Conservation (phyloP, 2,329 filamentous ascomycete genomes). For the Hypoxylon sp. region DNA sequence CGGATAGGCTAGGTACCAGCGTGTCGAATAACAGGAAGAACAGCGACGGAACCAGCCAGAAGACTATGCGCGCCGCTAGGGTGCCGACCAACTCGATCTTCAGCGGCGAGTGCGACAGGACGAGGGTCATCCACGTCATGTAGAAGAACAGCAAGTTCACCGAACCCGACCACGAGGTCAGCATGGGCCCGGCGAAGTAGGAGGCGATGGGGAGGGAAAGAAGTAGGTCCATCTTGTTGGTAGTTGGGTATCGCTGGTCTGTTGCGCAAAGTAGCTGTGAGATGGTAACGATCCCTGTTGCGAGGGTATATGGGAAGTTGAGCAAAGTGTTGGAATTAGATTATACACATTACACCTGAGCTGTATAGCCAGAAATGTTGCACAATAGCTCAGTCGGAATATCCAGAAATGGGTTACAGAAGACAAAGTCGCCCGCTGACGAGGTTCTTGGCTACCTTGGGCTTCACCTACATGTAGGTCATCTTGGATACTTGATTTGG, state of each 20-base stretch:
- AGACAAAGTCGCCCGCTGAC: neutral
- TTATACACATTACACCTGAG: neutral
- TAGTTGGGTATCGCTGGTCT: conserved; percentile 3
- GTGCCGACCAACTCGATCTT: conserved; percentile 78
- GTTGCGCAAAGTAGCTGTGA: neutral
- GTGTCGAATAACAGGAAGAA: conserved; percentile 78
- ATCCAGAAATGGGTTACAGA: neutral
- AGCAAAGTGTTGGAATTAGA: too few relatives aligned
- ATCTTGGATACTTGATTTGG: conserved; percentile 21
- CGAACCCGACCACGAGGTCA: conserved; percentile 77
- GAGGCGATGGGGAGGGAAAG: conserved; percentile 77
- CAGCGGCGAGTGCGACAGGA: conserved; percentile 77
- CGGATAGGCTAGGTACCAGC: conserved; percentile 71
- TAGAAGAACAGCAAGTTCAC: conserved; percentile 90
- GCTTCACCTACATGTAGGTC: conserved; percentile 25
- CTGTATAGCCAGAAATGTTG: neutral
- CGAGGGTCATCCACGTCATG: conserved; percentile 85
- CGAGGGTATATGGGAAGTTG: neutral
- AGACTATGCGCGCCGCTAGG: conserved; percentile 69
- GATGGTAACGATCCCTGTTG: neutral
- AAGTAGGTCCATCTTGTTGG: conserved; percentile 65
- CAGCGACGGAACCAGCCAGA: conserved; percentile 77
- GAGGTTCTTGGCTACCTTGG: conserved; percentile 15
- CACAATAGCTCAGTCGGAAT: neutral
- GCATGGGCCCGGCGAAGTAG: conserved; percentile 67